Conservation (phyloP, 2,329 filamentous ascomycete genomes). For the Botrytis hyacinthi region DNA sequence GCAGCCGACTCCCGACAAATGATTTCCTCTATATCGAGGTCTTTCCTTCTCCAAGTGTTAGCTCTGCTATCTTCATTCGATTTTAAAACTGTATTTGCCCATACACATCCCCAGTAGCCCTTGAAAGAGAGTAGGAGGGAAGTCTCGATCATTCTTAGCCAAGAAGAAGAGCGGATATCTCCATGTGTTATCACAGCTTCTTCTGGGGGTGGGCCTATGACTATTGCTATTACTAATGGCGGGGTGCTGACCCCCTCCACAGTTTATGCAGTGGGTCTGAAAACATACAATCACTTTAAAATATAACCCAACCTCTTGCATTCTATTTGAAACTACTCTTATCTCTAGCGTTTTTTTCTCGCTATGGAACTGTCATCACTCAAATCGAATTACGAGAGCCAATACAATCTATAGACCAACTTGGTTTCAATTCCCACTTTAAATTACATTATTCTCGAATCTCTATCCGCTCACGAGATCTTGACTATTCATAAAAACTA, state of each 20-base stretch:
- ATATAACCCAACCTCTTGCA: neutral
- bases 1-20: neutral
- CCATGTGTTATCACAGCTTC: neutral
- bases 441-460: neutral
- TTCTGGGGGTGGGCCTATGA: neutral
- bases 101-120: neutral
- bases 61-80: neutral
- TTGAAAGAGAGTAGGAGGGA: neutral
- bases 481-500: neutral
- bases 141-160: neutral
- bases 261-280: neutral
- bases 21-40: neutral
- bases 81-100: neutral
- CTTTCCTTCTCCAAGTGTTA: neutral
- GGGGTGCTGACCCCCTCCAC: neutral
- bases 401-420: neutral
- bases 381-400: neutral
- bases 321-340: neutral
- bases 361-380: neutral
- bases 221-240: neutral
- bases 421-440: neutral
- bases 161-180: neutral
- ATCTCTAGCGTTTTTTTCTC: neutral
- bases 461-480: neutral
- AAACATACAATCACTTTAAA: neutral